These are phyloP conservation scores for Eucalyptus sideroxylon DNA, from an alignment of 345 rosid species.

Conservation along the genomic window DNA sequence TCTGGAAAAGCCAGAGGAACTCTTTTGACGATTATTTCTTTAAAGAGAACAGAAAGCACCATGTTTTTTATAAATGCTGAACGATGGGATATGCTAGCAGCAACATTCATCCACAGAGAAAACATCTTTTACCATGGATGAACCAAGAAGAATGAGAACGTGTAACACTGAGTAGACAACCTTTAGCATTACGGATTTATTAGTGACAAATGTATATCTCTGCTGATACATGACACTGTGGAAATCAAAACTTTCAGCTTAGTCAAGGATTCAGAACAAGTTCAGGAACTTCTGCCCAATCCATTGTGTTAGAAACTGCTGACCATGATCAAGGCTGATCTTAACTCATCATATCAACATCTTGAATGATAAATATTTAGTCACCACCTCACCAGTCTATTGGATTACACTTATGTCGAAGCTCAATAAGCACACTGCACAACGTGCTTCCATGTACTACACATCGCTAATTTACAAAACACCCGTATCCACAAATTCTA, in stretches of 20 bases:
- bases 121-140: background rate
- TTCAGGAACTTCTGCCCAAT: background rate
- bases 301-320: background rate
- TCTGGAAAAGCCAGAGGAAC: background rate
- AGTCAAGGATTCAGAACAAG: background rate
- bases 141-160: background rate
- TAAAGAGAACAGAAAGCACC: background rate
- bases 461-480: background rate
- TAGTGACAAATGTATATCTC: background rate
- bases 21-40: background rate
- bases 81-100: background rate
- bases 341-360: background rate
- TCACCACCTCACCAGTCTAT: background rate
- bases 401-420: background rate
- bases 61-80: background rate
- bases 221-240: background rate
- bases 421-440: background rate
- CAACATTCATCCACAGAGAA: background rate
- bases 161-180: background rate
- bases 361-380: background rate
- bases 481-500: no score
- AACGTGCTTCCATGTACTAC: background rate
- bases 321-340: background rate
- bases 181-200: background rate
- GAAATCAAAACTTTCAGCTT: background rate